Base-by-base conservation (phyloP, 805 yeast genomes). In the Hemisphaericaspora nanyangensis region DNA sequence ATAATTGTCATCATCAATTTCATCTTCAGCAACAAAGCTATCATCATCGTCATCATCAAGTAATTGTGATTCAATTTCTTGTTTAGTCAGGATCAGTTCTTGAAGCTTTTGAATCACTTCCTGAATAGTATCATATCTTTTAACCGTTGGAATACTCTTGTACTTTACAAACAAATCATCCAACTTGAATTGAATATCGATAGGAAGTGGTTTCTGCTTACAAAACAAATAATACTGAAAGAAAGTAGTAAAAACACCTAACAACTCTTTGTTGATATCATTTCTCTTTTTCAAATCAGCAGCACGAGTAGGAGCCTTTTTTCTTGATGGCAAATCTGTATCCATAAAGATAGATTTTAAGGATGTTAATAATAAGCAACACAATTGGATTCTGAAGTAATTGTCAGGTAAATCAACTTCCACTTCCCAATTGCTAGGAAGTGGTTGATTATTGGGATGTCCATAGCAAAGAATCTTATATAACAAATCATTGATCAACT, bases 171-270 rank as follows among this genome's bases (percentile, higher is more conserved):
- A 74, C 25, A 72, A 61, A 24, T 68, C 74, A 17, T 59, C 52
- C n/a, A 85, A 47, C 34, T 68, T 69, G 47, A 79, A 80, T 31
- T 74, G 74, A 2, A 77, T 60, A 33, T 83, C 93, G 44, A 71
- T 65, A 0, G 95, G 88, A 12, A 85, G 38, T 1, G 87, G 85
- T 34, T 60, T 69, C 3, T 58, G 57, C 50, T 88, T 88, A 24
- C 82, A 73, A 55, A 70, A 74, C 4, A 76, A 56, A 52, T 85
- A 88, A 55, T 79, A 88, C 50, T 88, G 93, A 44, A 87, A 80
- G 47, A 78, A 81, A 19, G 69, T 68, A 41, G 82, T 48, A 41
- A 82, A 74, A 0, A 53, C 50, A 15, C 47, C 51, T 5, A 57
- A 45, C 13, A 42, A 39, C 24, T 39, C 47, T 31, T 37, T 48